phyloP scores from a whole-genome alignment of 306 rosid species.

The Canavalia gladiata region DNA sequence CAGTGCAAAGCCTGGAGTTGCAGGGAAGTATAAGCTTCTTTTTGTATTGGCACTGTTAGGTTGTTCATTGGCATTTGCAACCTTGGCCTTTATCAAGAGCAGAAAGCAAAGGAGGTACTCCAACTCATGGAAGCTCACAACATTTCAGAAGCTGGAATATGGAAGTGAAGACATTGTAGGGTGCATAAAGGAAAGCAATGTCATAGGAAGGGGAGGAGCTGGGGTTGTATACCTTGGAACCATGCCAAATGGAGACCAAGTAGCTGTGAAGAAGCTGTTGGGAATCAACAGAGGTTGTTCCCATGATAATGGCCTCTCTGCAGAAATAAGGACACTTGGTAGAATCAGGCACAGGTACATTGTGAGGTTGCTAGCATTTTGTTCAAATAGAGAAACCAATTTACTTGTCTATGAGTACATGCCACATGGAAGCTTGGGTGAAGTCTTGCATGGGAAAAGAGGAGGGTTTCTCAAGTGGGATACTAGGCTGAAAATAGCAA shows the following conservation, averaged over 20 bases:
- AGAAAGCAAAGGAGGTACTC: slow-evolving; percentile 61
- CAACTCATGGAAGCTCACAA: slow-evolving; percentile 79
- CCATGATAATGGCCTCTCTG: slow-evolving; percentile 85
- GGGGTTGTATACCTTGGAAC: slow-evolving; percentile 87
- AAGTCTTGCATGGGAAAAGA: slow-evolving; percentile 83
- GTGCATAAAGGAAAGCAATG: slow-evolving; percentile 80
- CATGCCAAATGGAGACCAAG: slow-evolving; percentile 80
- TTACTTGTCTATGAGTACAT: slow-evolving; percentile 90
- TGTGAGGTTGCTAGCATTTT: slow-evolving; percentile 80
- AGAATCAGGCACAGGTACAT: slow-evolving; percentile 90
- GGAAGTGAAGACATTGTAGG: slow-evolving; percentile 76
- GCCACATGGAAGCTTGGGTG: slow-evolving; percentile 91
- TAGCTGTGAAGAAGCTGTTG: slow-evolving; percentile 85
- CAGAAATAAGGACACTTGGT: slow-evolving; percentile 84
- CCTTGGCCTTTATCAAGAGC: slow-evolving; percentile 71
- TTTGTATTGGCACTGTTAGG: slow-evolving; percentile 74
- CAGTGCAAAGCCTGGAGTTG: slow-evolving; percentile 52
- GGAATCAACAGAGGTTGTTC: slow-evolving; percentile 83
- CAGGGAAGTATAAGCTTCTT: slow-evolving; percentile 72
- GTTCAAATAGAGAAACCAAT: slow-evolving; percentile 82
- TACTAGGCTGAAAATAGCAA: slow-evolving; percentile 79
- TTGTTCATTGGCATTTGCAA: slow-evolving; percentile 78
- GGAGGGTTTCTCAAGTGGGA: slow-evolving; percentile 86
- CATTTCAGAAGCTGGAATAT: slow-evolving; percentile 83
- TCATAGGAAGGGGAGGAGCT: slow-evolving; percentile 93